Conservation (phyloP, 345 rosid species). For the Geranium rotundifolium region DNA sequence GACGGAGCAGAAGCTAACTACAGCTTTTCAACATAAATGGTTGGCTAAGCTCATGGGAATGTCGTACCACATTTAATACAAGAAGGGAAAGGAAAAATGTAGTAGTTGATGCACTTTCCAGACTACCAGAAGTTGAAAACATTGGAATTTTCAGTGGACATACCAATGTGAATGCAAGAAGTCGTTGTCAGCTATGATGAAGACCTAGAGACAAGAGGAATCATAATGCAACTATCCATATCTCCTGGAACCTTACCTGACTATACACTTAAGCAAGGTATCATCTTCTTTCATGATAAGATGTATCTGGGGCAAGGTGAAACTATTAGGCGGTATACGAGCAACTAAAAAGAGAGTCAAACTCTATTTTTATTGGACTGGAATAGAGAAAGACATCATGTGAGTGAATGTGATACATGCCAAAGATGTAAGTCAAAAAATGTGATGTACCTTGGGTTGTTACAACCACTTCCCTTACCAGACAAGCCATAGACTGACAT, state of each 20-base stretch:
- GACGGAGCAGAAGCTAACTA: too few species aligned
- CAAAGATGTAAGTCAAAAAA: background rate
- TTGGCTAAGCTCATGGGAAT: background rate
- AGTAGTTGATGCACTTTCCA: background rate
- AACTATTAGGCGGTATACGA: background rate
- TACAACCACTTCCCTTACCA: background rate
- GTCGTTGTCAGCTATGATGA: too few species aligned
- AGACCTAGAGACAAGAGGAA: too few species aligned
- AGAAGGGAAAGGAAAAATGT: background rate
- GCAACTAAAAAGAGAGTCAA: background rate
- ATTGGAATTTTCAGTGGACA: too few species aligned
- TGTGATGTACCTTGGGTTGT: background rate
- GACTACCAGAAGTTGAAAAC: background rate
- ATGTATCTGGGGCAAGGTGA: too few species aligned
- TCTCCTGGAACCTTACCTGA: too few species aligned
- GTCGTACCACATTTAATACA: background rate
- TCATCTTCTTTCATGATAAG: too few species aligned
- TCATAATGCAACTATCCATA: too few species aligned
- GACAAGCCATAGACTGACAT: background rate
- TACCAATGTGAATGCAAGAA: too few species aligned
- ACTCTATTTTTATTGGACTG: too few species aligned
- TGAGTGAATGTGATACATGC: background rate
- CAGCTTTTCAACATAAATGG: background rate
- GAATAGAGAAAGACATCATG: too few species aligned
- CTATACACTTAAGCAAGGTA: background rate